Conservation (phyloP, 169 alveolate species). For the Plasmodium reichenowi region DNA sequence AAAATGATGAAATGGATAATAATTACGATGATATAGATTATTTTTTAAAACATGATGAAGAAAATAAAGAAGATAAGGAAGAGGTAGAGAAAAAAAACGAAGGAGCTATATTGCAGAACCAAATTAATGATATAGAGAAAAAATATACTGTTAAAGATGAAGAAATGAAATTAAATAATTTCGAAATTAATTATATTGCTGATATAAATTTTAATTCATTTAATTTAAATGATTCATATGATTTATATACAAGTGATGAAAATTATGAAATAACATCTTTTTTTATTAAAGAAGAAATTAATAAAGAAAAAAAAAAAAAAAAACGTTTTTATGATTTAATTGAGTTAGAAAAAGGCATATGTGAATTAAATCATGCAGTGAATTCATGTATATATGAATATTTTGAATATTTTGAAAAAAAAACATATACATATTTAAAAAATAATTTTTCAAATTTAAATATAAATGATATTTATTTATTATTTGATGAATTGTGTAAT, state of each 20-base stretch:
- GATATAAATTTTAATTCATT: slow-evolving; percentile 35
- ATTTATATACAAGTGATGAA: slow-evolving; percentile 24
- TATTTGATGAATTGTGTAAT: slow-evolving; percentile 50
- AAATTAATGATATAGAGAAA: not conserved
- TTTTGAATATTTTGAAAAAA: slow-evolving; percentile 59
- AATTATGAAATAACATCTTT: slow-evolving; percentile 66
- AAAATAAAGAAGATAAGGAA: not conserved
- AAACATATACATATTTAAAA: slow-evolving; percentile 39
- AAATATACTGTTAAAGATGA: slow-evolving; percentile 8
- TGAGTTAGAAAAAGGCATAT: slow-evolving; percentile 69
- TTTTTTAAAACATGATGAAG: not conserved
- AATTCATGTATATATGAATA: slow-evolving; percentile 67
- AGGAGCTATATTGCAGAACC: not conserved
- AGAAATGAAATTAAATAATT: slow-evolving; percentile 7
- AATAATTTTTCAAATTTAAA: slow-evolving; percentile 15
- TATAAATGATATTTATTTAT: slow-evolving; percentile 35
- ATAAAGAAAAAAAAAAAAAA: slow-evolving; percentile 17
- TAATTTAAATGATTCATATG: slow-evolving; percentile 31
- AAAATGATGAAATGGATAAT: slow-evolving; percentile 3
- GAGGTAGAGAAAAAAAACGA: not conserved
- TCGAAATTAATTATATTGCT: slow-evolving; percentile 31
- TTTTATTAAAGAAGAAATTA: slow-evolving; percentile 29
- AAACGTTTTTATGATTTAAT: slow-evolving; percentile 41
- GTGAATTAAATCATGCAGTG: slow-evolving; percentile 56
- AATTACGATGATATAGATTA: not conserved